phyloP scores from a whole-genome alignment of 495 filamentous ascomycete species.

The Penicillium samsonianum region DNA sequence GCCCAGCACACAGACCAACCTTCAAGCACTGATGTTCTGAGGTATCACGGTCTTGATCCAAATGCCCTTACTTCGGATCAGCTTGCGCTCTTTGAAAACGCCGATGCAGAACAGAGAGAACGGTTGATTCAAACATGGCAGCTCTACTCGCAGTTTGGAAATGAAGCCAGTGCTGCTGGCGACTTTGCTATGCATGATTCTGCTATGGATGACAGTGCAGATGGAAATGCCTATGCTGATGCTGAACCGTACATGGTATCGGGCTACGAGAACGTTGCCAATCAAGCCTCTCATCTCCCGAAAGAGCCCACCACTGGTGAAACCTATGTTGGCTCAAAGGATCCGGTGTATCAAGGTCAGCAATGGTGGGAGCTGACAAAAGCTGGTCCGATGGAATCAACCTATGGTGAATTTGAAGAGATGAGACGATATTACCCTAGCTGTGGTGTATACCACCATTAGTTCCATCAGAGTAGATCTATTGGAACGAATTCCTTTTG shows the following conservation, averaged over 20 bases:
- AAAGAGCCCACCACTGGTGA: constrained; percentile 42
- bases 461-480: neutral
- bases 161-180: constrained; percentile 31
- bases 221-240: constrained; percentile 43
- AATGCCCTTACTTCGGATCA: constrained; percentile 56
- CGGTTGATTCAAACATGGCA: constrained; percentile 69
- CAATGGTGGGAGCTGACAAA: constrained; percentile 51
- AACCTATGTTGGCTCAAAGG: constrained; percentile 56
- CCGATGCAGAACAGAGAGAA: constrained; percentile 56
- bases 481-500: neutral
- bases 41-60: constrained; percentile 55
- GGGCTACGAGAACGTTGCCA: constrained; percentile 62
- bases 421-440: constrained; percentile 27
- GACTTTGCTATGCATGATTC: constrained; percentile 54
- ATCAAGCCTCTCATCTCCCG: constrained; percentile 15
- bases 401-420: constrained; percentile 55
- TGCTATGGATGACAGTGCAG: constrained; percentile 30
- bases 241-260: constrained; percentile 72
- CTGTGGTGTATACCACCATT: constrained; percentile 8
- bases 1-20: constrained; percentile 13
- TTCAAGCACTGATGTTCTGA: constrained; percentile 36
- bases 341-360: constrained; percentile 59
- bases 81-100: constrained; percentile 60
- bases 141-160: constrained; percentile 47
- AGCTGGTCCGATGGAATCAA: constrained; percentile 55